These are phyloP conservation scores for Spatholobus suberectus DNA, from an alignment of 306 rosid species.

Conservation along the genomic window DNA sequence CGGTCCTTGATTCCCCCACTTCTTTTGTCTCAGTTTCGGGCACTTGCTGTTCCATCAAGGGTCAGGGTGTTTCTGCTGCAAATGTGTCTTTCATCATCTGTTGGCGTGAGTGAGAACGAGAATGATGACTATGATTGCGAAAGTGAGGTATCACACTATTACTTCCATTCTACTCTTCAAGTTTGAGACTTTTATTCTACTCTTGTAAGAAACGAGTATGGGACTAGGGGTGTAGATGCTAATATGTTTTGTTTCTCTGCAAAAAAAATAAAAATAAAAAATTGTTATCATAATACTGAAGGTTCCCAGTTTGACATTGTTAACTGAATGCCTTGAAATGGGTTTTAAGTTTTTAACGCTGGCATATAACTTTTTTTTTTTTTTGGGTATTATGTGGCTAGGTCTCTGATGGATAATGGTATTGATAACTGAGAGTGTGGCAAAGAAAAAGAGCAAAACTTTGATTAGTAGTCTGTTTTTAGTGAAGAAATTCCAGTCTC, in stretches of 20 bases:
- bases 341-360: too few species aligned
- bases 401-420: not conserved
- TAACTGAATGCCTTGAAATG: too few species aligned
- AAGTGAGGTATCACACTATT: conserved; percentile 62
- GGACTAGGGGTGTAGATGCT: too few species aligned
- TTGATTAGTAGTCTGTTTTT: not conserved
- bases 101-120: conserved; percentile 64
- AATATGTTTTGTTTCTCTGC: too few species aligned
- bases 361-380: not conserved
- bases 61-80: conserved; percentile 29
- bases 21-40: too few species aligned
- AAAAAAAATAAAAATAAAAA: not conserved
- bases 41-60: too few species aligned
- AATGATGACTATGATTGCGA: conserved; percentile 82
- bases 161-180: not conserved
- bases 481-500: too few species aligned
- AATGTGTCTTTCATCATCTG: conserved; percentile 63
- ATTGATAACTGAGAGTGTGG: not conserved
- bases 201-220: not conserved
- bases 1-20: too few species aligned
- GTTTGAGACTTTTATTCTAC: not conserved
- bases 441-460: not conserved
- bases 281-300: not conserved
- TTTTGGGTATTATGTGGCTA: not conserved
- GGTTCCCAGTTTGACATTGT: too few species aligned